These are phyloP conservation scores for Clitopilus hobsonii DNA, from an alignment of 768 basidiomycete species.

Conservation along the genomic window DNA sequence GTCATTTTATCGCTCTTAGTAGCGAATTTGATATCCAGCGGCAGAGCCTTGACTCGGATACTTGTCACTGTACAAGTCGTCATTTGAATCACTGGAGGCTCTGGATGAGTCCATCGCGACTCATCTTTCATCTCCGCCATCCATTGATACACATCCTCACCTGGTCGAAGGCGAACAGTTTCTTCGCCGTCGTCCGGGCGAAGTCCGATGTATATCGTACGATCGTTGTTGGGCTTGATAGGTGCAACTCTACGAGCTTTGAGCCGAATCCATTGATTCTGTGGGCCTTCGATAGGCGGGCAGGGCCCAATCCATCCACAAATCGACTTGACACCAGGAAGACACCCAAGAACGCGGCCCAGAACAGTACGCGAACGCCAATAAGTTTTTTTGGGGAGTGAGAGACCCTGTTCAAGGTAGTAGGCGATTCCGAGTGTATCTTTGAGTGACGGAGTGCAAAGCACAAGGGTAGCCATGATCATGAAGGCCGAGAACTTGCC, in stretches of 20 bases:
- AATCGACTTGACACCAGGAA: conserved; percentile 4
- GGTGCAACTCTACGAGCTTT: conserved; percentile 1
- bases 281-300: conserved; percentile 1
- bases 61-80: neutral
- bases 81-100: conserved; percentile 1
- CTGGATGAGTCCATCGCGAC: neutral
- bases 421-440: neutral
- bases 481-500: conserved; percentile 5
- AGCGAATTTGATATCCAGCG: conserved; percentile 2
- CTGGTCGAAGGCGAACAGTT: neutral
- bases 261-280: neutral
- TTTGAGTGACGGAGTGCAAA: neutral
- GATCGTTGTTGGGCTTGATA: neutral
- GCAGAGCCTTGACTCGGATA: conserved; percentile 2
- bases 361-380: conserved; percentile 3
- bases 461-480: conserved; percentile 5
- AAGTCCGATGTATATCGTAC: neutral
- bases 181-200: neutral
- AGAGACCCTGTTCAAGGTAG: conserved; percentile 1
- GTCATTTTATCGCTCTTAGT: neutral
- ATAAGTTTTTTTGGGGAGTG: conserved; percentile 1
- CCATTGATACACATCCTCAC: conserved; percentile 1
- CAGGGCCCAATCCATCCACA: conserved; percentile 8
- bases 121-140: conserved; percentile 6
- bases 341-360: conserved; percentile 2